Evolutionary conservation across 225 moss, liverwort and hornwort genomes (phyloP).

Genomic region (Marchantia paleacea): DNA sequence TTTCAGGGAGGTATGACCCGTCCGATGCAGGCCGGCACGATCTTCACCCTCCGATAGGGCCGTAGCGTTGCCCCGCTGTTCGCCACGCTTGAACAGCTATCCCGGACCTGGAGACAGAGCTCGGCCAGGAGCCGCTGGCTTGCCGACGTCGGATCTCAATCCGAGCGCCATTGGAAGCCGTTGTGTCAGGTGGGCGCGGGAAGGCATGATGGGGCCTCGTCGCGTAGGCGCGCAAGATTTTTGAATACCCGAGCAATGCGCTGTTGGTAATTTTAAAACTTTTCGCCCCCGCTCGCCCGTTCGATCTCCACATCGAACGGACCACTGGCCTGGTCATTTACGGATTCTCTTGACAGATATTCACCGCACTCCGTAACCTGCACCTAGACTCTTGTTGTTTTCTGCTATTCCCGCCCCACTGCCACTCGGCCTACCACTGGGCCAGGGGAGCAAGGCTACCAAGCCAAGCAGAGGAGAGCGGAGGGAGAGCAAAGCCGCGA

Average conservation of each 20-base stretch:
- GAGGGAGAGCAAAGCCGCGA: neutral
- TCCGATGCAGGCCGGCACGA: conserved; percentile 24
- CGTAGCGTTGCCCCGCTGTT: conserved; percentile 31
- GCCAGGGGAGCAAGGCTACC: neutral
- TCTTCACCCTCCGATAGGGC: conserved; percentile 12
- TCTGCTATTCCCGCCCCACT: conserved; percentile 20
- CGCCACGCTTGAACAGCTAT: conserved; percentile 43
- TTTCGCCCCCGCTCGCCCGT: neutral
- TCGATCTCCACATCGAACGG: conserved; percentile 26
- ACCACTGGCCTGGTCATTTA: neutral
- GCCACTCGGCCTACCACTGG: neutral
- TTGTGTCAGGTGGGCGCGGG: conserved; percentile 37
- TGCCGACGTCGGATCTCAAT: conserved; percentile 27
- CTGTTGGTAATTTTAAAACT: neutral
- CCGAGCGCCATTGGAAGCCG: neutral
- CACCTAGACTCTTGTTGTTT: neutral
- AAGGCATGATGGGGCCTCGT: conserved; percentile 29
- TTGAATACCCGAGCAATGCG: conserved; percentile 27
- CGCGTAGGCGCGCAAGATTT: conserved; percentile 28
- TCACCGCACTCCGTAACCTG: neutral
- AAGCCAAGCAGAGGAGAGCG: neutral
- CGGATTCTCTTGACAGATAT: neutral
- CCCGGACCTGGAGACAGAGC: neutral
- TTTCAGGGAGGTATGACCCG: neutral
- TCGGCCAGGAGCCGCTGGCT: neutral